Evolutionary conservation across 257 asterid species (phyloP).

Genomic region (Haberlea rhodopensis): DNA sequence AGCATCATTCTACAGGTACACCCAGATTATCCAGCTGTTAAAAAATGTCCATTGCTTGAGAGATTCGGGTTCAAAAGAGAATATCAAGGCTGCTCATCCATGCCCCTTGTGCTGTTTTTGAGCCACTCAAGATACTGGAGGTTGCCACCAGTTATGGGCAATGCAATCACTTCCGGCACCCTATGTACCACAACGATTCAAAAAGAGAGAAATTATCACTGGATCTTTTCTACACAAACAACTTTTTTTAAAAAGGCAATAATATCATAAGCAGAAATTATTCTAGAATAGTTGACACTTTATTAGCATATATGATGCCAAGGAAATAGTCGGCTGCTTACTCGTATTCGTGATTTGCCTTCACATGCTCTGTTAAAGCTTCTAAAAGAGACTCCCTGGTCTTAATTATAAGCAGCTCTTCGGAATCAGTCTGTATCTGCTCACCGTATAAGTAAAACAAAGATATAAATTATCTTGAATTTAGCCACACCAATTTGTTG

Average conservation of each 20-base stretch:
- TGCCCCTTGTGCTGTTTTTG: conserved; percentile 68
- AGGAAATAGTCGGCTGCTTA: conserved; percentile 34
- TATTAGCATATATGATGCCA: background rate
- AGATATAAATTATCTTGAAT: background rate
- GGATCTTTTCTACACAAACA: background rate
- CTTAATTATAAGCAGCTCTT: conserved; percentile 92
- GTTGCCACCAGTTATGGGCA: conserved; percentile 89
- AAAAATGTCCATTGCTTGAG: background rate
- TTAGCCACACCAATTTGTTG: background rate
- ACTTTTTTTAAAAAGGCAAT: background rate
- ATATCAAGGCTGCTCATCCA: conserved; percentile 17
- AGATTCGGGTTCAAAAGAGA: background rate
- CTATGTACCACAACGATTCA: conserved; percentile 32
- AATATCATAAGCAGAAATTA: background rate
- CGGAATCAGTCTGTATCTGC: conserved; percentile 87
- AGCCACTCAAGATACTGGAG: conserved; percentile 80
- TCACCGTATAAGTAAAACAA: conserved; percentile 8
- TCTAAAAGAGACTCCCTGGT: conserved; percentile 86
- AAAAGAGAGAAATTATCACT: background rate
- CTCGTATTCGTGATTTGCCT: conserved; percentile 93
- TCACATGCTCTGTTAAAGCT: conserved; percentile 81
- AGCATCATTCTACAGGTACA: background rate
- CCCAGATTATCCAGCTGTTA: conserved; percentile 7
- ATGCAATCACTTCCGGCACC: conserved; percentile 89
- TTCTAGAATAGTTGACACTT: background rate